A percentile compares a stretch with the other conserved stretches of the same genome.
These are phyloP conservation scores for Helianthus tuberosus DNA, from an alignment of 129 eudicot species.

Conservation along the genomic window DNA sequence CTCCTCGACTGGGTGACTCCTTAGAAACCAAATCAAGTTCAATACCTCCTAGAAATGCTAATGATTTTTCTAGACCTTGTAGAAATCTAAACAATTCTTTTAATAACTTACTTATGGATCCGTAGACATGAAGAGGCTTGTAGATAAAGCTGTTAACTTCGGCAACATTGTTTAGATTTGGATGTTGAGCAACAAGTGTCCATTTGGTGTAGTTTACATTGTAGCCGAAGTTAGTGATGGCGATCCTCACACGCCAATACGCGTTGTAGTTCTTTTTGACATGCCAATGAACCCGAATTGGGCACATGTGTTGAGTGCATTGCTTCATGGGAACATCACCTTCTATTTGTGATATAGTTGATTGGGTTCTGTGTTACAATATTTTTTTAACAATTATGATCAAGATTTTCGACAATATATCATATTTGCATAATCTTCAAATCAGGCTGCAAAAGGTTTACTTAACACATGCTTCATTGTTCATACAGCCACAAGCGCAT, in stretches of 20 bases:
- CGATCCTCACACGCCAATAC: slow-evolving; percentile 58
- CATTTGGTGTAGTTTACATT: slow-evolving; percentile 52
- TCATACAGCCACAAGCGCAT: slow-evolving; percentile 55
- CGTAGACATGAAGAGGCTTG: slow-evolving; percentile 48
- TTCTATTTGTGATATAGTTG: slow-evolving; percentile 8
- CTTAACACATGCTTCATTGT: slow-evolving; percentile 35
- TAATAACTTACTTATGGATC: slow-evolving; percentile 46
- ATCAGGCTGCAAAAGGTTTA: slow-evolving; percentile 24
- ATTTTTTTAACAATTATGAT: neutral
- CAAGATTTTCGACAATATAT: neutral
- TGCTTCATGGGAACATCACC: slow-evolving; percentile 31
- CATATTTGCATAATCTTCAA: slow-evolving; percentile 9
- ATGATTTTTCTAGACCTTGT: no score
- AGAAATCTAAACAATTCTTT: neutral
- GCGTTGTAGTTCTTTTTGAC: slow-evolving; percentile 56
- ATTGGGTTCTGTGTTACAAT: slow-evolving; percentile 31
- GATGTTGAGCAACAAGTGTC: slow-evolving; percentile 70
- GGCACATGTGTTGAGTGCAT: slow-evolving; percentile 61
- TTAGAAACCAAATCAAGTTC: no score
- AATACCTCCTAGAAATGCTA: no score
- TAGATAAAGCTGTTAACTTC: slow-evolving; percentile 45
- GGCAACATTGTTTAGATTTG: slow-evolving; percentile 50
- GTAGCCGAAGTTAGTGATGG: slow-evolving; percentile 54
- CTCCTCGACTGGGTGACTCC: no score
- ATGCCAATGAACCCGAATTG: slow-evolving; percentile 67